A percentile compares a stretch with the other conserved stretches of the same genome.
These are phyloP conservation scores for Grosmannia huntii DNA, from an alignment of 2,329 filamentous ascomycete genomes.

Conservation along the genomic window DNA sequence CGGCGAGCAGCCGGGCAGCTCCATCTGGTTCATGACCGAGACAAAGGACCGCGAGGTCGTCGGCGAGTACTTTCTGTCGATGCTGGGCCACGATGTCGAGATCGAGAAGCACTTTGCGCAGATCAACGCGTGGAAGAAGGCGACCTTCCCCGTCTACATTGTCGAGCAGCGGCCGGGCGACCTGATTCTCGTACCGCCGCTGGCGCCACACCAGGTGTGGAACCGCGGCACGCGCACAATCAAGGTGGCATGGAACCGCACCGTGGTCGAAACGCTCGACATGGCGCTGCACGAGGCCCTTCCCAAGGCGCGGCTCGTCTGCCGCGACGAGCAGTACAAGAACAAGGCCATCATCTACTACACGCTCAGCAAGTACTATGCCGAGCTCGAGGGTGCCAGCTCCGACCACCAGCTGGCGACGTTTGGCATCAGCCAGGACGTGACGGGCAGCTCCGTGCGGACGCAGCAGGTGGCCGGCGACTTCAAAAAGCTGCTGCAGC, in stretches of 20 bases:
- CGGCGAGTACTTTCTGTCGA: slow-evolving; percentile 85
- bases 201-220: slow-evolving; percentile 96
- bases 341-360: slow-evolving; percentile 94
- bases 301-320: slow-evolving; percentile 79
- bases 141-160: slow-evolving; percentile 83
- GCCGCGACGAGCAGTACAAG: slow-evolving; percentile 96
- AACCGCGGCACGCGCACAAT: slow-evolving; percentile 91
- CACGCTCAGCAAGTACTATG: slow-evolving; percentile 66
- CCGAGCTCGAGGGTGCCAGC: slow-evolving; percentile 45
- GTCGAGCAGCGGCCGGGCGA: slow-evolving; percentile 86
- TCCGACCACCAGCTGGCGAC: slow-evolving; percentile 28
- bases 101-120: slow-evolving; percentile 96
- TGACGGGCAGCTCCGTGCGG: slow-evolving; percentile 24
- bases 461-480: slow-evolving; percentile 65
- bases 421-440: slow-evolving; percentile 33
- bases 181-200: slow-evolving; percentile 82
- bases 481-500: slow-evolving; percentile 64
- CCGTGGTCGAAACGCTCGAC: slow-evolving; percentile 80
- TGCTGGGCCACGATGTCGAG: slow-evolving; percentile 90
- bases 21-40: slow-evolving; percentile 98
- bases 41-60: slow-evolving; percentile 83
- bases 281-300: slow-evolving; percentile 78
- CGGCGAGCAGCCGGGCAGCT: slow-evolving; percentile 73
- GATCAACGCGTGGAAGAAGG: slow-evolving; percentile 88
- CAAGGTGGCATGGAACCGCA: slow-evolving; percentile 97